Evolutionary conservation across 2,329 filamentous ascomycete species (phyloP), one percentile per base, ranked within the genome.

Genomic region (Nemania serpens): DNA sequence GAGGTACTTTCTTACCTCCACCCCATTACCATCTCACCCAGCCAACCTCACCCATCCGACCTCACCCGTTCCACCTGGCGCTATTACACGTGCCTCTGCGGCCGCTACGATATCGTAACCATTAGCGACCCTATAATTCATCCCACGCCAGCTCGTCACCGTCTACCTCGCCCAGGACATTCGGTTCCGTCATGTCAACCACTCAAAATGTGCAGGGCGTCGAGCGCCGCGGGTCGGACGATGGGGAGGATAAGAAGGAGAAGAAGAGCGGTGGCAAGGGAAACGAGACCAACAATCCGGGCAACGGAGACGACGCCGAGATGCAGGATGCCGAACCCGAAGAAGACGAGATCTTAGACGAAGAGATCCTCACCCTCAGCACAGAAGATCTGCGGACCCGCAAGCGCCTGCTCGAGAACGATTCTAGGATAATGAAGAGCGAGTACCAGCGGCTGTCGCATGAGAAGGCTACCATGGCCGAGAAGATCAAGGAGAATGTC

Each of bases 401-500:
- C 77, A 91, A 89, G 82, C 89, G 93, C 73, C 84, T 99, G 74
- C 83, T 99, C 68, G 95, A 99, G 79, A 99, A 99, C 78, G 95
- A 99, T 78, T 91, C 95, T 73, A 87, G 95, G 72, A 98, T 99
- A 79, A 98, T 99, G 93, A 94, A 91, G 84, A 97, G 93, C 83
- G 95, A 99, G 78, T 93, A 88, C 71, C 93, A 97, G 75, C 89
- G 95, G 70, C 83, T 99, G 79, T 90, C 90, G 71, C 95, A 99
- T 73, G 95, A 99, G 80, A 97, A 97, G 81, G 88, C 90, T 51
- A 89, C 91, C 50, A 99, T 99, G 95, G 88, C 88, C 60, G 94
- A 98, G 78, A 98, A 97, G 83, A 98, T 99, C 78, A 98, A 97
- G 84, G 95, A 99, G 76, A 99, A 99, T 74, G 81, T 91, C 73